Conservation (phyloP, 1,284 basidiomycete species). For the Ceratobasidium sp. region DNA sequence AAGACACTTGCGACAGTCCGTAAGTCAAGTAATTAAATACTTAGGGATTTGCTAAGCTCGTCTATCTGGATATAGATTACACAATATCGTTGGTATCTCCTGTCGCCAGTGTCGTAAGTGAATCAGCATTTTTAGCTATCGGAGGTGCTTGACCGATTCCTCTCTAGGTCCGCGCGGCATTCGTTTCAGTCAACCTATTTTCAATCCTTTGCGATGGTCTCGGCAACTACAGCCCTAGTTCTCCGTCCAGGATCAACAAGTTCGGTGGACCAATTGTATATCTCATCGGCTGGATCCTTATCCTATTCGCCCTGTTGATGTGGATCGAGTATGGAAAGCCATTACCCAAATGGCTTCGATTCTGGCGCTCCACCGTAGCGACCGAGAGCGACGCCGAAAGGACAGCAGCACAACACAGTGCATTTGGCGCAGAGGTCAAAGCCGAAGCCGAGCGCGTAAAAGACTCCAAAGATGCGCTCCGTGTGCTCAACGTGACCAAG, state of each 20-base stretch:
- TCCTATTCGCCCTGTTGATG: constrained; percentile 69
- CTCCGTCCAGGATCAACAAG: constrained; percentile 67
- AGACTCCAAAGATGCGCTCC: constrained; percentile 67
- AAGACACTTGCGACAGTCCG: constrained; percentile 71
- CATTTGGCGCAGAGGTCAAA: constrained; percentile 62
- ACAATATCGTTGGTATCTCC: constrained; percentile 75
- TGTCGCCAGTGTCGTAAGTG: constrained; percentile 74
- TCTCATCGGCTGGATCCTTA: constrained; percentile 68
- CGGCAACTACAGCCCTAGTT: constrained; percentile 62
- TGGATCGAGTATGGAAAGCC: constrained; percentile 71
- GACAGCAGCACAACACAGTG: neutral
- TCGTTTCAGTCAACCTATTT: constrained; percentile 84
- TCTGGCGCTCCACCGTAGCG: constrained; percentile 25
- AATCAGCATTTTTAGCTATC: neutral
- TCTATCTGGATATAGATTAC: constrained; percentile 63
- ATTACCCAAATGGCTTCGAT: constrained; percentile 50
- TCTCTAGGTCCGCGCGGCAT: constrained; percentile 67
- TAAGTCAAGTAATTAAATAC: constrained; percentile 52
- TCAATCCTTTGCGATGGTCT: constrained; percentile 76
- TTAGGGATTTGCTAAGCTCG: neutral
- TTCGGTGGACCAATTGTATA: constrained; percentile 84
- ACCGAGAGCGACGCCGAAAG: constrained; percentile 20
- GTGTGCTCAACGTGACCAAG: constrained; percentile 75
- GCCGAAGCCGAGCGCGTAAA: constrained; percentile 67
- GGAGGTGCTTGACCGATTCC: neutral